Conservation (phyloP, 208 protist genomes). For the Wallacemonas rigidus region DNA sequence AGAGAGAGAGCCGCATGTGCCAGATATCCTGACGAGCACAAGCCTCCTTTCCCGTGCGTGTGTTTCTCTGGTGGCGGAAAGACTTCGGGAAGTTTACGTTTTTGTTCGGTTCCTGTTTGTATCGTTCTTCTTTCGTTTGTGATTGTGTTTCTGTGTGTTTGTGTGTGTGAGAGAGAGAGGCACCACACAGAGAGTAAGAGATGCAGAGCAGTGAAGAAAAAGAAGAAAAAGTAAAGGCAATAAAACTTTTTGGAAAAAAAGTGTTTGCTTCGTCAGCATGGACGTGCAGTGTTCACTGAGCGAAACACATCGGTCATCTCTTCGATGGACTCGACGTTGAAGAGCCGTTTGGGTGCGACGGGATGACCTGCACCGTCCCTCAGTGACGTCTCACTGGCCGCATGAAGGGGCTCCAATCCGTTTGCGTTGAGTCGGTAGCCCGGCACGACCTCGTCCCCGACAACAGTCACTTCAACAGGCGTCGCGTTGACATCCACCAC, state of each 20-base stretch:
- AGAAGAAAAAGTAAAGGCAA: slow-evolving; percentile 16
- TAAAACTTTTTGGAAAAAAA: not conserved
- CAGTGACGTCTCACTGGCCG: not conserved
- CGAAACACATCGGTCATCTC: not conserved
- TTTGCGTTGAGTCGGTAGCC: not conserved
- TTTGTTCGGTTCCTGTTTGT: too few species aligned
- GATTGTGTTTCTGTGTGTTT: slow-evolving; percentile 2
- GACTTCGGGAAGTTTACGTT: too few species aligned
- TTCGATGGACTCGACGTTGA: slow-evolving; percentile 1
- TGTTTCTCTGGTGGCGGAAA: too few species aligned
- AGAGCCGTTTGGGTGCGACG: not conserved
- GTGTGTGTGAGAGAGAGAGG: slow-evolving; percentile 16
- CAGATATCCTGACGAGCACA: too few species aligned
- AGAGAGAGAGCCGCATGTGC: not conserved
- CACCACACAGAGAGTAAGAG: not conserved
- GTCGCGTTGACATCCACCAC: slow-evolving; percentile 79
- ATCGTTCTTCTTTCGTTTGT: not conserved
- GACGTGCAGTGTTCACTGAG: not conserved
- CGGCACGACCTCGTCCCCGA: slow-evolving; percentile 5
- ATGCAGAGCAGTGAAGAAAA: slow-evolving; percentile 17
- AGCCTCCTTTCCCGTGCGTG: too few species aligned
- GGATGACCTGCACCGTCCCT: not conserved
- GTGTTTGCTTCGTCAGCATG: not conserved
- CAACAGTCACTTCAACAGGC: slow-evolving; percentile 48
- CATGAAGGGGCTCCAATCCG: slow-evolving; percentile 4